Conservation (phyloP, 73 alveolate genomes). For the Uronychia binucleata region DNA sequence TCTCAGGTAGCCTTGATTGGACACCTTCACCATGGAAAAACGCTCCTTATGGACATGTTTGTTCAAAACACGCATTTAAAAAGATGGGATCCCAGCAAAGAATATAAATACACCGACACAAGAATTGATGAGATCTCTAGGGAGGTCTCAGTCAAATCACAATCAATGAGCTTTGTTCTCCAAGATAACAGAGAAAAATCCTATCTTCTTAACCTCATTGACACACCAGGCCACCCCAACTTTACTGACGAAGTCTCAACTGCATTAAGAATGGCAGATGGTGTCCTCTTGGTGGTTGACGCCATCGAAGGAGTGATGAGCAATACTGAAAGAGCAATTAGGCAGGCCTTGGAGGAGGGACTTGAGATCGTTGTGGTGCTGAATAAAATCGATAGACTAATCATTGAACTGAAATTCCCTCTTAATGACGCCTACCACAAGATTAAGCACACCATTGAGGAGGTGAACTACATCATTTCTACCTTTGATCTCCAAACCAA, state of each 20-base stretch:
- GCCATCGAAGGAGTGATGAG: conserved; percentile 91
- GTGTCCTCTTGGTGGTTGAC: conserved; percentile 92
- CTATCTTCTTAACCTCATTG: conserved; percentile 93
- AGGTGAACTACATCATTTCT: conserved; percentile 78
- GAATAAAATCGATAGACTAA: conserved; percentile 97
- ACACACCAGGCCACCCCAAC: conserved; percentile 99
- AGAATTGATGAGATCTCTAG: conserved; percentile 97
- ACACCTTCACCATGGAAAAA: conserved; percentile 99
- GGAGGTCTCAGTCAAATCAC: conserved; percentile 90
- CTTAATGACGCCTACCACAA: conserved; percentile 98
- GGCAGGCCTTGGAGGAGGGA: conserved; percentile 81
- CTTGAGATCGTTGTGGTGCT: conserved; percentile 90
- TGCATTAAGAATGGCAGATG: conserved; percentile 91
- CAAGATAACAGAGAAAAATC: conserved; percentile 96
- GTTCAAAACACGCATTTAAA: conserved; percentile 93
- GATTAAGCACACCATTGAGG: conserved; percentile 93
- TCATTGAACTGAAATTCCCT: conserved; percentile 97
- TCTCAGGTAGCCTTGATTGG: conserved; percentile 93
- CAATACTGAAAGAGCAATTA: conserved; percentile 78
- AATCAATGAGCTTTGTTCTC: conserved; percentile 95
- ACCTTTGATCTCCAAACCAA: conserved; percentile 48
- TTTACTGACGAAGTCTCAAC: conserved; percentile 95
- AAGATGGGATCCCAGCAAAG: conserved; percentile 77
- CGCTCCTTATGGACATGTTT: conserved; percentile 96
- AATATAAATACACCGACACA: conserved; percentile 94